Base-by-base conservation (phyloP, 2,329 filamentous ascomycete species). In the Monilinia vaccinii-corymbosi region DNA sequence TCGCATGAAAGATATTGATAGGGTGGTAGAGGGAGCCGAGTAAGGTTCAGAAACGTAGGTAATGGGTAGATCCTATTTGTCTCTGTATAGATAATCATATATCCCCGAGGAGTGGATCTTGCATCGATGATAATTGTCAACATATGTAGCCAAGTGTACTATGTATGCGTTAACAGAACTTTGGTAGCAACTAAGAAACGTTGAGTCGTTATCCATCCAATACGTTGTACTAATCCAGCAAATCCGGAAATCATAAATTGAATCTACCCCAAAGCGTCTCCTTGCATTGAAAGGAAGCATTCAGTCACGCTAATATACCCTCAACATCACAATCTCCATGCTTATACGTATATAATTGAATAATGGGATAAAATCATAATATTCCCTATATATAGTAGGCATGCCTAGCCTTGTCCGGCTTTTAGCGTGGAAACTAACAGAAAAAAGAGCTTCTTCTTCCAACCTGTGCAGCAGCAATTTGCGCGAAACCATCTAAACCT, bases 391-490 rank as follows among this genome's bases (percentile, higher is more conserved):
- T n/a, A 18, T 40, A 40, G 5, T 40, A 18, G 7, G 1, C 8
- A 18, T 42, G 6, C 1, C 10, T 55, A 55, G 51, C 51, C 51
- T 55, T 55, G 38, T 55, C 28, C 28, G 18, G 31, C 21, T 18
- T 3, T 52, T 52, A 55, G 51, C 38, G 51, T 55, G 31, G 38
- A 55, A 55, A 23, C 51, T 55, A 44, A 55, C n/a, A 55, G 51
- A 53, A 53, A 53, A 25, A 44, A 55, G n/a, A 32, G 40, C 50
- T 42, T 16, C 34, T 52, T 34, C 56, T 50, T 52, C 34, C 36
- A 38, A 34, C 47, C 44, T 34, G 48, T n/a, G n/a, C n/a, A n/a
- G n/a, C 47, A 51, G 38, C 34, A 58, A 52, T 51, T 45, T 51
- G 48, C 56, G 50, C 40, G n/a, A 46, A 32, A n/a, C n/a, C 48